Conservation (phyloP, 768 basidiomycete genomes). For the Leccinum barrowsii region DNA sequence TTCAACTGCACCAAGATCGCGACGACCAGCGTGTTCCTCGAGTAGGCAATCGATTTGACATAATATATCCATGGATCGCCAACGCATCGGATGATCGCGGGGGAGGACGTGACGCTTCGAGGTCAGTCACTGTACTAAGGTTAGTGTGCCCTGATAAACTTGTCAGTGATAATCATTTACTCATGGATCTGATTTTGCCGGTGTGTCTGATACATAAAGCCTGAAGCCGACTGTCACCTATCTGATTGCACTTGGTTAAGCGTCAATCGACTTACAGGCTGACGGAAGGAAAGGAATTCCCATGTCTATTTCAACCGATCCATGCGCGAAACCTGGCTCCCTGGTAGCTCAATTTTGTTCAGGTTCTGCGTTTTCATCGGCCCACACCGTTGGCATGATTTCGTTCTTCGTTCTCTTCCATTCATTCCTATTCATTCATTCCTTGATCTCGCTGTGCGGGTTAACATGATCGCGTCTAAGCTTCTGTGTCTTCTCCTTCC, state of each 20-base stretch:
- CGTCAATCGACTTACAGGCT: conserved; percentile 43
- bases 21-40: conserved; percentile 47
- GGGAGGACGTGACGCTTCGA: conserved; percentile 34
- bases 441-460: no score
- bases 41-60: conserved; percentile 55
- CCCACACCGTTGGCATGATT: no score
- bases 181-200: not conserved
- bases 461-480: no score
- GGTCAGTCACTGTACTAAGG: conserved; percentile 30
- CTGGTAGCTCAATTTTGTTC: conserved; percentile 23
- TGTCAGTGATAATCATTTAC: no score
- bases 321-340: conserved; percentile 78
- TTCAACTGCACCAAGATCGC: conserved; percentile 54
- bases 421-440: no score
- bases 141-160: not conserved
- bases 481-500: no score
- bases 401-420: no score
- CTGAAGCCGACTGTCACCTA: conserved; percentile 34
- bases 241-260: not conserved
- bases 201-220: not conserved
- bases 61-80: conserved; percentile 43
- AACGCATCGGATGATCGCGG: conserved; percentile 41
- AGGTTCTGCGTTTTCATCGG: not conserved
- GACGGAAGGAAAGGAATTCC: conserved; percentile 83
- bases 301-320: conserved; percentile 91